phyloP scores from a whole-genome alignment of 2,329 filamentous ascomycete genomes.

The Triangularia setosa region DNA sequence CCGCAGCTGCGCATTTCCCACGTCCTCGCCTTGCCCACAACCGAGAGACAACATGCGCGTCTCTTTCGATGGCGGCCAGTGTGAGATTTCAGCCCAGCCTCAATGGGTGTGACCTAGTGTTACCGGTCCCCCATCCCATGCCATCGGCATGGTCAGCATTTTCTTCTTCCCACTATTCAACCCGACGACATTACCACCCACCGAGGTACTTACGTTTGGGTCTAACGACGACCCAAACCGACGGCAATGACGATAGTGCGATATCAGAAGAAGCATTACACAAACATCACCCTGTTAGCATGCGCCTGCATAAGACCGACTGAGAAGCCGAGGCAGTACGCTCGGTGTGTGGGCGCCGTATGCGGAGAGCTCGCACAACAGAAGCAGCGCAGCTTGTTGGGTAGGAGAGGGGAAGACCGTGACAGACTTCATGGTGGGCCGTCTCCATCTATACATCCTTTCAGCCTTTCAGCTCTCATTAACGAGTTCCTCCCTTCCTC shows the following conservation, averaged over 20 bases:
- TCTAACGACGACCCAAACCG: neutral
- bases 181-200: neutral
- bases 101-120: neutral
- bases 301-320: neutral
- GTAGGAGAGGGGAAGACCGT: neutral
- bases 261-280: neutral
- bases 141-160: neutral
- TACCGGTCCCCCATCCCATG: neutral
- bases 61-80: neutral
- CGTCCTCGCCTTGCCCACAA: neutral
- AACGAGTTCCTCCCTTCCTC: neutral
- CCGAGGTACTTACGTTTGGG: neutral
- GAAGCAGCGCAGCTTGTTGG: neutral
- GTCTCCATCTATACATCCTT: too few relatives aligned
- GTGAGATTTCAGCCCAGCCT: neutral
- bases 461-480: neutral
- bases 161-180: neutral
- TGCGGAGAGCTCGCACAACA: neutral
- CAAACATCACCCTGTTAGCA: neutral
- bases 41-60: neutral
- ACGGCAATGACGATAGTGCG: neutral
- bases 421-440: neutral
- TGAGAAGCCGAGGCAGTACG: neutral
- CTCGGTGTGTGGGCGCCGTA: neutral
- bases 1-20: neutral